phyloP scores from a whole-genome alignment of 306 rosid genomes.

The Casuarina cunninghamiana region DNA sequence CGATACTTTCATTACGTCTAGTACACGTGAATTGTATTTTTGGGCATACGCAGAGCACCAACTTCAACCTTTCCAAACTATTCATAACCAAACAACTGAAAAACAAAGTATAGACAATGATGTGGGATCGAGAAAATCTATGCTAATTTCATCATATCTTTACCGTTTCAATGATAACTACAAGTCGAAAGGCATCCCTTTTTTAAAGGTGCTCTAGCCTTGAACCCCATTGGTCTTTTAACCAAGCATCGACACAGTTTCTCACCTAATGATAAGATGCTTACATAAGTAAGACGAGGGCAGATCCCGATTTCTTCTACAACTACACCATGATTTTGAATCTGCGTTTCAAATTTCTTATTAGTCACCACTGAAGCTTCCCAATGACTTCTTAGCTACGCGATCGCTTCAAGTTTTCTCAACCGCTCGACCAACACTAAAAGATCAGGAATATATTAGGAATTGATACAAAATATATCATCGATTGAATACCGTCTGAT shows the following conservation, averaged over 20 bases:
- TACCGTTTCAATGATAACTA: constrained; percentile 30
- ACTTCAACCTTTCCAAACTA: constrained; percentile 20
- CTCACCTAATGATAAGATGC: neutral
- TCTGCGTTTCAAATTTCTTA: neutral
- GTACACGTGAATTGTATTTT: constrained; percentile 36
- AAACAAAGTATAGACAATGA: constrained; percentile 12
- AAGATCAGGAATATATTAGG: neutral
- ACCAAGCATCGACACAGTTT: neutral
- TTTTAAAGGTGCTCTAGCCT: constrained; percentile 14
- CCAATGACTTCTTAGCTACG: constrained; percentile 11
- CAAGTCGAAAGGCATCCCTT: constrained; percentile 11
- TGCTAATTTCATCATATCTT: constrained; percentile 41
- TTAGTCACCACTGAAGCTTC: constrained; percentile 14
- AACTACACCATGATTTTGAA: neutral
- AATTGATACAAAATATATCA: neutral
- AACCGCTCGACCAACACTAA: constrained; percentile 46
- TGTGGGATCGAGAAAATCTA: constrained; percentile 36
- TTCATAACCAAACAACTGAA: constrained; percentile 22
- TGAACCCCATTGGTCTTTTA: constrained; percentile 18
- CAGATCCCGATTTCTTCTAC: neutral
- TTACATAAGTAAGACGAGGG: neutral
- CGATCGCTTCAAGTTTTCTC: constrained; percentile 32
- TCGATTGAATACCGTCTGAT: neutral
- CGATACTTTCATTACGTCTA: constrained; percentile 22
- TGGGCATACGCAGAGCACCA: constrained; percentile 21